Percentiles rank a stretch among this genome's conserved stretches.
phyloP scores from a whole-genome alignment of 1,284 basidiomycete genomes.

The Grifola frondosa region DNA sequence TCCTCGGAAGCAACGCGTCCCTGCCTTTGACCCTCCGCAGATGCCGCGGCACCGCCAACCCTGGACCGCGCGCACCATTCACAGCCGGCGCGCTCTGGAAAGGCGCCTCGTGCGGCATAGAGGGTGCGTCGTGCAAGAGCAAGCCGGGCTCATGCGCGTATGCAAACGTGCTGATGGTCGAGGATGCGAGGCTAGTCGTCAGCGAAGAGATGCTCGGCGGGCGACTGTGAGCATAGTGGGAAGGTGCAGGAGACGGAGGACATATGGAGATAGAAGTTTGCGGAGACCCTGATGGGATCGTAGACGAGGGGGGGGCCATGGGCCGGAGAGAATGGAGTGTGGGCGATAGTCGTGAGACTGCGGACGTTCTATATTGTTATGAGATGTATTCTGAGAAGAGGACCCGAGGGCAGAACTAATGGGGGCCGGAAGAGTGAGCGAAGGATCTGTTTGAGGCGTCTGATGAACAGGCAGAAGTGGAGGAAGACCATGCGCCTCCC shows the following conservation, averaged over 20 bases:
- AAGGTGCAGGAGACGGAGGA: constrained; percentile 5
- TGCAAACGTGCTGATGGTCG: constrained; percentile 27
- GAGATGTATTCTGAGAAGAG: not conserved
- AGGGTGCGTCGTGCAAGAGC: constrained; percentile 17
- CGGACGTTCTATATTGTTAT: not conserved
- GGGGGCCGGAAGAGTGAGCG: constrained; percentile 10
- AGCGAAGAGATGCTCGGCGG: constrained; percentile 20
- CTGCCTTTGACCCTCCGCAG: constrained; percentile 23
- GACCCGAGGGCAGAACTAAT: not conserved
- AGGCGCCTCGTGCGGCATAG: constrained; percentile 20
- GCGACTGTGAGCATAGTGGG: constrained; percentile 6
- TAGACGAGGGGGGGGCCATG: constrained; percentile 34
- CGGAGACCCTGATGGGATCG: constrained; percentile 17
- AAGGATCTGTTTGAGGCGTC: constrained; percentile 17
- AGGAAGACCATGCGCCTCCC: constrained; percentile 25
- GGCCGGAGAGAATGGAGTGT: constrained; percentile 26
- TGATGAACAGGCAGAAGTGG: constrained; percentile 14
- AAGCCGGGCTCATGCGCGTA: constrained; percentile 20
- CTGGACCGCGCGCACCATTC: constrained; percentile 1
- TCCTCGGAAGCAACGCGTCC: constrained; percentile 21
- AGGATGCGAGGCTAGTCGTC: constrained; percentile 27
- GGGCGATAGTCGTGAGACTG: constrained; percentile 5
- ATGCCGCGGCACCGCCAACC: constrained; percentile 16
- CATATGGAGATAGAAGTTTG: constrained; percentile 14
- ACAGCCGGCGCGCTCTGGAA: constrained; percentile 22